phyloP scores from a whole-genome alignment of 306 rosid species.

The Arachis stenosperma region DNA sequence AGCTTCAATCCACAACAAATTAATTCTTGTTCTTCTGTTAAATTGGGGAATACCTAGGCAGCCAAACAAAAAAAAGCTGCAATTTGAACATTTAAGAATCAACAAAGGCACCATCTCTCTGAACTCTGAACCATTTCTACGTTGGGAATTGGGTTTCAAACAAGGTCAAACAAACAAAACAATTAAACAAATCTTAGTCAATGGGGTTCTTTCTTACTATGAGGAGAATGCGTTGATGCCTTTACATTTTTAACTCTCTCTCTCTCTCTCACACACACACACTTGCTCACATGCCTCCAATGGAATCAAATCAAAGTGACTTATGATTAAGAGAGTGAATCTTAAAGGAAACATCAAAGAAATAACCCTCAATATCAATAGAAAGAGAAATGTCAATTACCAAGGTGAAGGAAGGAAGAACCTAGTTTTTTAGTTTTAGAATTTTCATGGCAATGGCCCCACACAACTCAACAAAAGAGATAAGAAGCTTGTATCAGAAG shows the following conservation, averaged over 20 bases:
- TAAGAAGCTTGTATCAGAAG: constrained; percentile 20
- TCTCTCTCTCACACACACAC: background rate
- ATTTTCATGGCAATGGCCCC: constrained; percentile 39
- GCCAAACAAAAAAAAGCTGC: constrained; percentile 14
- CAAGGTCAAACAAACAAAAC: background rate
- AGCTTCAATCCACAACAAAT: no score
- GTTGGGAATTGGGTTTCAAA: constrained; percentile 39
- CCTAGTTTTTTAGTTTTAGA: constrained; percentile 3
- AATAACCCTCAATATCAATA: constrained; percentile 32
- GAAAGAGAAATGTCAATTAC: constrained; percentile 26
- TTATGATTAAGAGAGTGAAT: constrained; percentile 32
- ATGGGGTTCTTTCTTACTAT: constrained; percentile 29
- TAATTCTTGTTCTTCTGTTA: no score
- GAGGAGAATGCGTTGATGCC: constrained; percentile 21
- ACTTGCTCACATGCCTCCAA: constrained; percentile 30
- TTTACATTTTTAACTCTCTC: constrained; percentile 4
- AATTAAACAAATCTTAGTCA: constrained; percentile 36
- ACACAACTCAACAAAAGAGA: constrained; percentile 13
- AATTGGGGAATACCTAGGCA: no score
- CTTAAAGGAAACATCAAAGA: constrained; percentile 45
- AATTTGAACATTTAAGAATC: constrained; percentile 29
- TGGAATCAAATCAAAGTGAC: constrained; percentile 40
- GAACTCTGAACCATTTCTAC: background rate
- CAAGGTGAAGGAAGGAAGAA: background rate
- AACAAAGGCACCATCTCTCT: background rate